Percentiles rank a stretch among this genome's conserved stretches.
Conservation (phyloP, 306 rosid genomes). For the Potentilla sterilis region DNA sequence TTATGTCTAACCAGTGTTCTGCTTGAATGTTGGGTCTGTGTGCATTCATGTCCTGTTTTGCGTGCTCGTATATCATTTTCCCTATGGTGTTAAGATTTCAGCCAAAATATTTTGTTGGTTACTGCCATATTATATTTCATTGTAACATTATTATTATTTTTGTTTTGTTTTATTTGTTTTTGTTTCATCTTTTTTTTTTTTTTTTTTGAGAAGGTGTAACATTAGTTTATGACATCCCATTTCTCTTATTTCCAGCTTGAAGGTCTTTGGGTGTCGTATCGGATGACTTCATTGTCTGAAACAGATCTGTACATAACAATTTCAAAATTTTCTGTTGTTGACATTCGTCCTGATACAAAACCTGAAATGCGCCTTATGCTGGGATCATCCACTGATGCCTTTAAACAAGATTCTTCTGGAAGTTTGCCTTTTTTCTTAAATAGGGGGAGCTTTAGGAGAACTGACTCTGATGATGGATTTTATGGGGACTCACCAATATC, state of each 20-base stretch:
- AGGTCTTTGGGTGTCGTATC: conserved; percentile 94
- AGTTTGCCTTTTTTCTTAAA: conserved; percentile 50
- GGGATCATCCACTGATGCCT: conserved; percentile 81
- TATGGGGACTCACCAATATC: conserved; percentile 64
- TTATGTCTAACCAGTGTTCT: background rate
- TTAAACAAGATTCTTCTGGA: conserved; percentile 59
- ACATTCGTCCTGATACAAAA: conserved; percentile 79
- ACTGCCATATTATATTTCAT: no score
- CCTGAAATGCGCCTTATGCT: conserved; percentile 99
- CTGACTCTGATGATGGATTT: conserved; percentile 36
- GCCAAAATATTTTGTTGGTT: background rate
- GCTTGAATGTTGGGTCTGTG: background rate
- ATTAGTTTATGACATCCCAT: conserved; percentile 6
- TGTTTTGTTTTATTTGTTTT: no score
- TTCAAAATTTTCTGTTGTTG: conserved; percentile 81
- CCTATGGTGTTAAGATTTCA: background rate
- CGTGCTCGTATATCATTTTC: background rate
- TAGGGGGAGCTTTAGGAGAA: conserved; percentile 47
- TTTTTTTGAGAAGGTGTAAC: background rate
- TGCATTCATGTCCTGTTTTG: background rate
- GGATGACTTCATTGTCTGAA: conserved; percentile 90
- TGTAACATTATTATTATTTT: no score
- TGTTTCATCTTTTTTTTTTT: background rate
- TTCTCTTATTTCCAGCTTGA: conserved; percentile 62
- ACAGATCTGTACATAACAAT: conserved; percentile 83